Base-by-base conservation (phyloP, 805 yeast genomes). In the Spathaspora sp. region DNA sequence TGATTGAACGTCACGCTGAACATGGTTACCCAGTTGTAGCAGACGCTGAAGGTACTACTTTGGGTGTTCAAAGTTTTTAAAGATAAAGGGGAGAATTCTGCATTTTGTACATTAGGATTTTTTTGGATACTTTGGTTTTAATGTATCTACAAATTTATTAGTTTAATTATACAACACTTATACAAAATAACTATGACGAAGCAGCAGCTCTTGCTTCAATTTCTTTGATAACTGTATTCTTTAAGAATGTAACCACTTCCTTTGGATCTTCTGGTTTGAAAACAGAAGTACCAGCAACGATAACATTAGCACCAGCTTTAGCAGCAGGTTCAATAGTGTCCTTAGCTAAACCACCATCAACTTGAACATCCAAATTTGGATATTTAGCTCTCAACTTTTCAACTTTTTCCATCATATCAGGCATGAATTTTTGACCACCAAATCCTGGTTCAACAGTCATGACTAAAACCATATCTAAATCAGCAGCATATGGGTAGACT, bases 361-460 rank as follows among this genome's bases (percentile, higher is more conserved):
- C 99, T 73, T 94, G 93, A 60, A 94, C 89, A 70, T 93, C 85
- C 66, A 93, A 74, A 17, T 84, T 66, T 11, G 97, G 97, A 68
- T 78, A 90, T 61, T 77, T 79, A 39, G 66, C 69, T 69, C 99
- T 83, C 60, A 94, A 76, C 29, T 75, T 76, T 59, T 82, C 86
- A 47, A 93, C 98, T 72, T 93, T 93, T 55, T 96, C 90, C 98
- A 94, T 92, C 97, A 93, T 92, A 53, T 83, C 89, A 17, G 83
- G 74, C 97, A 89, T 91, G 76, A 94, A 94, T 68, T 87, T 87
- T 73, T 94, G 99, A 45, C 99, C 99, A 19, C 99, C 99, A 67
- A 94, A 93, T 0, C 99, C 99, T 12, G 99, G 99, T 73, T 94
- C 99, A 35, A 94, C 98, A 2, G 99, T 94, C 98, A 93, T 94